These are phyloP conservation scores for Alnus rubra DNA, from an alignment of 306 rosid species.

Conservation along the genomic window DNA sequence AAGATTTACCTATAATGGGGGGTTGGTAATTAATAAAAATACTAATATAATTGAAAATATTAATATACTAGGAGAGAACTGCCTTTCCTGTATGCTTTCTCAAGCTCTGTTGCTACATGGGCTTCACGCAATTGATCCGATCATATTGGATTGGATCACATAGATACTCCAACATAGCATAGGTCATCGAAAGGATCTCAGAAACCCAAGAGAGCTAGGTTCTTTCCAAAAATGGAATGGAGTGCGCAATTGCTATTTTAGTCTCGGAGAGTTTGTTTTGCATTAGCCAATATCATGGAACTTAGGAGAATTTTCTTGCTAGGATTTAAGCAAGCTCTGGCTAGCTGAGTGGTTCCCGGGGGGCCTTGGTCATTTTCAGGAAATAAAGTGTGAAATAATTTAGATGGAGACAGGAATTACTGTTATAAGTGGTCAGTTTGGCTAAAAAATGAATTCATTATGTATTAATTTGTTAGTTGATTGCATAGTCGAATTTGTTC, in stretches of 20 bases:
- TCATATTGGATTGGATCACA: neutral
- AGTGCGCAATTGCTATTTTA: neutral
- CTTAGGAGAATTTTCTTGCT: neutral
- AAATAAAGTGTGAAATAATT: neutral
- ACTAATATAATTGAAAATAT: too few relatives aligned
- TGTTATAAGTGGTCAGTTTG: neutral
- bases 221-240: neutral
- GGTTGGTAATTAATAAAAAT: too few relatives aligned
- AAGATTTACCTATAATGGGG: too few relatives aligned
- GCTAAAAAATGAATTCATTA: neutral
- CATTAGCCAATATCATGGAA: neutral
- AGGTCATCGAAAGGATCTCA: neutral
- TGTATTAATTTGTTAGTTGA: neutral
- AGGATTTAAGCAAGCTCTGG: neutral
- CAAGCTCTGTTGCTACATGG: neutral
- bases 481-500: too few relatives aligned
- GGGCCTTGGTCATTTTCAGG: neutral
- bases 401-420: neutral
- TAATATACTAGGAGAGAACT: neutral
- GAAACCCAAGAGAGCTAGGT: neutral
- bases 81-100: neutral
- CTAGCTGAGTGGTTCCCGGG: neutral
- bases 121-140: neutral
- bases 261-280: neutral
- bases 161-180: slow-evolving; percentile 4